Evolutionary conservation across 2,329 filamentous ascomycete species (phyloP).

Genomic region (Neopestalotiopsis clavispora): DNA sequence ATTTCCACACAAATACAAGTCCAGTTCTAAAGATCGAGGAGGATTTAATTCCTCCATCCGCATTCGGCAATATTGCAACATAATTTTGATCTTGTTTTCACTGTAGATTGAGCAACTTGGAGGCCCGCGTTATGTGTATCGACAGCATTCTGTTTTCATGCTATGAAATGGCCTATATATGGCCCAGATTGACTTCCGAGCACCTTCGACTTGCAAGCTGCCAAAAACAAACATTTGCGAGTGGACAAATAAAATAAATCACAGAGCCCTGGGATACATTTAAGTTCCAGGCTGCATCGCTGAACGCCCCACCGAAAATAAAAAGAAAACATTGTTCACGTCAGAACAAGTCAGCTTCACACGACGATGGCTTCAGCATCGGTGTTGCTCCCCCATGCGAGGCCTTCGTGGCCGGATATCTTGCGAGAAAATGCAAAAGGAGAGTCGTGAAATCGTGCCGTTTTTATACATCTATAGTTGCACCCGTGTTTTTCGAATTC

Average conservation of each 20-base stretch:
- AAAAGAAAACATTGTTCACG: slow-evolving; percentile 8
- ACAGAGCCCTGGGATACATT: background rate
- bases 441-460: slow-evolving; percentile 22
- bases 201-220: slow-evolving; percentile 22
- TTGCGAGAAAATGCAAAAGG: slow-evolving; percentile 21
- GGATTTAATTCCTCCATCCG: background rate
- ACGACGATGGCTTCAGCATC: slow-evolving; percentile 13
- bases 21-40: no score
- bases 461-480: slow-evolving; percentile 21
- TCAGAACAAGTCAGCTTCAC: slow-evolving; percentile 1
- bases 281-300: slow-evolving; percentile 16
- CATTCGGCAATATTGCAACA: background rate
- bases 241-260: slow-evolving; percentile 1
- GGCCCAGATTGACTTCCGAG: background rate
- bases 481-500: background rate
- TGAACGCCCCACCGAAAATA: slow-evolving; percentile 17
- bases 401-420: slow-evolving; percentile 22
- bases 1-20: no score
- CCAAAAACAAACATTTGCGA: background rate
- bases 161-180: background rate
- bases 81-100: background rate
- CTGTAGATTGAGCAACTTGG: background rate
- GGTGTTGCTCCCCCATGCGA: background rate
- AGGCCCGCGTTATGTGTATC: background rate
- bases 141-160: background rate